Conservation (phyloP, 2,329 filamentous ascomycete species). For the Biscogniauxia mediterranea region DNA sequence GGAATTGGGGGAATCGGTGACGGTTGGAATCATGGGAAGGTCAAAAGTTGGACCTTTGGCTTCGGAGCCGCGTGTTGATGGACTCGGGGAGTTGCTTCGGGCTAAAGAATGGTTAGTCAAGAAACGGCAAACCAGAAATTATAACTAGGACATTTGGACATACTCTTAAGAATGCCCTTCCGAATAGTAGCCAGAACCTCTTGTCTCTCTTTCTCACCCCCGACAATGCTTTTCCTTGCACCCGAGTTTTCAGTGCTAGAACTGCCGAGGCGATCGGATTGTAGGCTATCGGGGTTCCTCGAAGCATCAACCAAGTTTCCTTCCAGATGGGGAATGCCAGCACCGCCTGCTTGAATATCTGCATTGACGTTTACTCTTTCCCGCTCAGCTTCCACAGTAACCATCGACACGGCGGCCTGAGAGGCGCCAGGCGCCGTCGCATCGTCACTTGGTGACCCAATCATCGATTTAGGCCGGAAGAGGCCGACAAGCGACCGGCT, state of each 20-base stretch:
- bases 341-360: slow-evolving; percentile 67
- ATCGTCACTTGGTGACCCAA: slow-evolving; percentile 74
- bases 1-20: slow-evolving; percentile 77
- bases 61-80: slow-evolving; percentile 63
- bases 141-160: slow-evolving; percentile 30
- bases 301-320: slow-evolving; percentile 73
- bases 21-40: slow-evolving; percentile 59
- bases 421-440: slow-evolving; percentile 63
- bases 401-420: slow-evolving; percentile 86
- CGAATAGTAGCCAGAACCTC: slow-evolving; percentile 90
- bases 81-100: slow-evolving; percentile 65
- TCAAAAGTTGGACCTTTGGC: slow-evolving; percentile 50
- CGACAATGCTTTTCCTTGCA: slow-evolving; percentile 83
- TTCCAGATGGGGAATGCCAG: slow-evolving; percentile 82
- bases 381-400: slow-evolving; percentile 91
- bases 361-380: slow-evolving; percentile 77
- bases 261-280: slow-evolving; percentile 52
- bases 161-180: slow-evolving; percentile 94
- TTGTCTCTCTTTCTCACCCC: slow-evolving; percentile 83
- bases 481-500: slow-evolving; percentile 87
- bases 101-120: slow-evolving; percentile 40
- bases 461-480: slow-evolving; percentile 89
- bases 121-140: not conserved
- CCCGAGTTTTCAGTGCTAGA: slow-evolving; percentile 60
- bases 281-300: slow-evolving; percentile 40